These are phyloP conservation scores for Entomophthora muscae DNA, from an alignment of 371 early-diverging fungal genomes.

Conservation along the genomic window DNA sequence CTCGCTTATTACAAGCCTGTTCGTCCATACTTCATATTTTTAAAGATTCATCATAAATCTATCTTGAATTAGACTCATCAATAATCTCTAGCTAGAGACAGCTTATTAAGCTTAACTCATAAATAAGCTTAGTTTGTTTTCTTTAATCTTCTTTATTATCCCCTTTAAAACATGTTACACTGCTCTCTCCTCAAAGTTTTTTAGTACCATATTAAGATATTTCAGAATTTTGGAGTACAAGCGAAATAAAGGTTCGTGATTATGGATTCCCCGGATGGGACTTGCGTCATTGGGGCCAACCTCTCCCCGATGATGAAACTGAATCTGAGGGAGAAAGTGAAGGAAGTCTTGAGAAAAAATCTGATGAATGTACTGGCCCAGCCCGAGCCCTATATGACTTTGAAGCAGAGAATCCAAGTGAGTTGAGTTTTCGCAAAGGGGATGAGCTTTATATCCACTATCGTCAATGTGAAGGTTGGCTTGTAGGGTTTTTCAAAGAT, in stretches of 20 bases:
- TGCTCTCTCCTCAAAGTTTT: background rate
- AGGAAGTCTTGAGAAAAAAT: conserved; percentile 15
- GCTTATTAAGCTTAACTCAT: background rate
- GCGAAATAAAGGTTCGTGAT: conserved; percentile 29
- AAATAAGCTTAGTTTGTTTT: background rate
- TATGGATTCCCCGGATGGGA: conserved; percentile 43
- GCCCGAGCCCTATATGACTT: conserved; percentile 57
- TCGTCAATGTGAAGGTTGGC: conserved; percentile 52
- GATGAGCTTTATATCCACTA: conserved; percentile 40
- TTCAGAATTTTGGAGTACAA: conserved; percentile 2
- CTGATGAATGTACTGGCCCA: conserved; percentile 11
- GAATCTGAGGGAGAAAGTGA: conserved; percentile 8
- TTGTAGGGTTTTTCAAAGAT: conserved; percentile 36
- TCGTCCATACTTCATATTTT: background rate
- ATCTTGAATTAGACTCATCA: too few relatives aligned
- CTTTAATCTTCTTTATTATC: too few relatives aligned
- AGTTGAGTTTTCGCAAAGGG: conserved; percentile 40
- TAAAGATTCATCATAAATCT: background rate
- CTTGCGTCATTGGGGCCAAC: conserved; percentile 31
- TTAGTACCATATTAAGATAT: background rate
- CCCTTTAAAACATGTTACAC: background rate
- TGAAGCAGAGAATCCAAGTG: conserved; percentile 43
- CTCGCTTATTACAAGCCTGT: background rate
- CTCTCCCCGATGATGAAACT: background rate
- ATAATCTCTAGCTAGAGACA: too few relatives aligned